Conservation (phyloP, 2,329 filamentous ascomycete genomes). For the Diaporthe amygdali region DNA sequence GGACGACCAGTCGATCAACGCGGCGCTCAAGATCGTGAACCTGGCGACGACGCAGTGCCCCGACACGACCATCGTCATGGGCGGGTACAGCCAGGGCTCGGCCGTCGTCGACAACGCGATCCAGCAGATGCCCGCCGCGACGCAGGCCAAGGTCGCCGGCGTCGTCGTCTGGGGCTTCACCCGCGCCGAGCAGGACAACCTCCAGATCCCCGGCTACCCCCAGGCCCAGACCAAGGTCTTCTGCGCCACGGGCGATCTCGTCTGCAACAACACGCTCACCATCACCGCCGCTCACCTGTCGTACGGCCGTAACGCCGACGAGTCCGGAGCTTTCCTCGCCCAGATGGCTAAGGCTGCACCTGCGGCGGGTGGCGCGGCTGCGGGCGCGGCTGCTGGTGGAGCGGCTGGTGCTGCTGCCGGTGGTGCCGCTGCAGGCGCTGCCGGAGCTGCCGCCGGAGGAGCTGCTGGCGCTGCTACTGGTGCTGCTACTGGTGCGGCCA, state of each 20-base stretch:
- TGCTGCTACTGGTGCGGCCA: background rate
- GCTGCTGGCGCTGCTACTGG: background rate
- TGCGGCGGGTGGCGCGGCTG: background rate
- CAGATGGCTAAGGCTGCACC: constrained; percentile 7
- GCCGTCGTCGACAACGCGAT: constrained; percentile 39
- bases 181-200: constrained; percentile 33
- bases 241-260: constrained; percentile 33
- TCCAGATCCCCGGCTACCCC: constrained; percentile 30
- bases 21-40: constrained; percentile 35
- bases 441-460: background rate
- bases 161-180: constrained; percentile 38
- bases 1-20: constrained; percentile 33
- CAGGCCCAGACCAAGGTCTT: constrained; percentile 30
- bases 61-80: constrained; percentile 37
- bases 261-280: constrained; percentile 31
- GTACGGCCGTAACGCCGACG: constrained; percentile 29
- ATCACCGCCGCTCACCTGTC: constrained; percentile 32
- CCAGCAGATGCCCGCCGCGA: constrained; percentile 28
- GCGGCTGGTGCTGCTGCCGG: background rate
- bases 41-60: constrained; percentile 37
- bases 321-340: constrained; percentile 30
- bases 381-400: background rate
- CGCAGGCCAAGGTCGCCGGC: constrained; percentile 31
- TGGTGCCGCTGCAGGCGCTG: background rate
- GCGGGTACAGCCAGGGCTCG: constrained; percentile 36